Evolutionary conservation across 176 grass and related monocot genomes (phyloP), one percentile per base, ranked within the genome.

Genomic region (Bonia amplexicaulis): DNA sequence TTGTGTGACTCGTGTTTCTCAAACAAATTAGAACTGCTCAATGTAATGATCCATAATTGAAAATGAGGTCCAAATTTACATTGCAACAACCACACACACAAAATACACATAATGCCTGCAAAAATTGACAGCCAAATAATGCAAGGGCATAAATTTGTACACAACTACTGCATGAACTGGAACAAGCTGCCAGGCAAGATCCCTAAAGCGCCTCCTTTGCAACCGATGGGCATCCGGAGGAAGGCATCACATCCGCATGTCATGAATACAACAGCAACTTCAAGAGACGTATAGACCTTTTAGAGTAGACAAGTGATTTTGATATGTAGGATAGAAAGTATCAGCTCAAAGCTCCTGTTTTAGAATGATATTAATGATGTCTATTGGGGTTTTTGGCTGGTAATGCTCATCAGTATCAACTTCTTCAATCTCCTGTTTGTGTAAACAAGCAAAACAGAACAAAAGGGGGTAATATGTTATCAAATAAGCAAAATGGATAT

Each of bases 401-500:
- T 98, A 95, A 86, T 92, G 93, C 52, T 98, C 91, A 47, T 98
- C 96, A 1, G 96, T 98, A 73, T 98, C 96, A n/a, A 98, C 93
- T 90, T 95, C 93, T 54, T 97, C 95, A 80, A 97, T 92, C 81
- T 94, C 95, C 92, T 97, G 82, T 61, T 73, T 78, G 81, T 47
- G 48, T 25, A 78, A 62, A 83, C 9, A 81, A 84, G 27, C 53
- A 78, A 66, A 74, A 20, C 2, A 84, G 25, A 69, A 42, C 2
- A 58, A n/a, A 70, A 53, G 39, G 31, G 27, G 8, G 22, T 79
- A 15, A 51, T 14, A 2, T 12, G 22, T 39, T 66, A 73, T 27
- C 48, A 58, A 37, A 76, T 60, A 45, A 73, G 19, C 35, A 66
- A 26, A 45, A 7, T 52, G 27, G 5, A 80, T 31, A 60, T 61